Base-by-base conservation (phyloP, 106 monocot species). In the Vanilla planifolia region DNA sequence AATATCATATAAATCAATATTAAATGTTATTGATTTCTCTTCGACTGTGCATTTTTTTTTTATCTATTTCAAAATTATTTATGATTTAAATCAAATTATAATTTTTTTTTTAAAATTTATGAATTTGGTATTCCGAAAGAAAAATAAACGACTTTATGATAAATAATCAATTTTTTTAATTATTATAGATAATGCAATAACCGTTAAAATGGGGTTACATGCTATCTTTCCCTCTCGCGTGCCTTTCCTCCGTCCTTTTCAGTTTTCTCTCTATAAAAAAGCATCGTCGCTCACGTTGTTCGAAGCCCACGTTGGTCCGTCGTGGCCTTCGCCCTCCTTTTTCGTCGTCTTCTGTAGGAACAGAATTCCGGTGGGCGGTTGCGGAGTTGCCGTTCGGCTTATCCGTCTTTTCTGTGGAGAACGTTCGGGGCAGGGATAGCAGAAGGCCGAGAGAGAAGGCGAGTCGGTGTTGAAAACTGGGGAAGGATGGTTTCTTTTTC, bases 401-500 rank as follows among this genome's bases (percentile, higher is more conserved):
- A 3, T 30, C 8, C 15, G 4, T 32, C 32, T 53, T 7, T 53
- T 53, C 30, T 32, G 53, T 16, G n/a, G 53, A 53, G 29, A 14
- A 11, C 14, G 53, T 5, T 5, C 30, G 7, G 30, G 55, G 6
- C 45, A 45, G 45, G n/a, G n/a, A 17, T 16, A 17, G 17, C 11
- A 17, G 33, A 1, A 33, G 16, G 3, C 2, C 14, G 28, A 52
- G 29, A 30, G 6, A 20, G 19, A 51, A 10, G 13, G 9, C 28
- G 53, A 17, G n/a, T n/a, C n/a, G n/a, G n/a, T n/a, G n/a, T n/a
- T n/a, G 20, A 21, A 20, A 19, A 35, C 20, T 57, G 33, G 34
- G 29, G 46, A 21, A 48, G 8, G 52, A 72, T 81, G 76, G 69
- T 61, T 22, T 15, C 32, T 21, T 13, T 61, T 58, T 64, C 60